A percentile compares a stretch with the other conserved stretches of the same genome.
These are phyloP conservation scores for Fusarium goolgardi DNA, from an alignment of 2,329 filamentous ascomycete species.

Conservation along the genomic window DNA sequence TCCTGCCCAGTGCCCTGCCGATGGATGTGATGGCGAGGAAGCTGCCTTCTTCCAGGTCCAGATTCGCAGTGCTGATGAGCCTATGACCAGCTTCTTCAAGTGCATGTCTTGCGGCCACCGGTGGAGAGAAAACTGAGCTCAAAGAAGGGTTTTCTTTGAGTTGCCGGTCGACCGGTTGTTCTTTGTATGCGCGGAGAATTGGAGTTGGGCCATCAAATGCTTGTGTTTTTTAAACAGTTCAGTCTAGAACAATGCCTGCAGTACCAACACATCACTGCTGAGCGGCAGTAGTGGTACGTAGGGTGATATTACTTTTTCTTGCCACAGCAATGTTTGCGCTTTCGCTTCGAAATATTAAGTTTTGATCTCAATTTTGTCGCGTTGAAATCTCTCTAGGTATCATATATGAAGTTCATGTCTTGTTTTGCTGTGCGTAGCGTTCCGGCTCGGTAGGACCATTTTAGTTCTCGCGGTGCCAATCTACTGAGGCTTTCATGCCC, in stretches of 20 bases:
- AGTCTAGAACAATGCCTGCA: conserved; percentile 9
- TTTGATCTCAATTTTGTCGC: not conserved
- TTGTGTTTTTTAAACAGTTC: not conserved
- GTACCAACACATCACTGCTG: not conserved
- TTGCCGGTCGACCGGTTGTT: conserved; percentile 18
- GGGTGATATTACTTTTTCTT: conserved; percentile 2
- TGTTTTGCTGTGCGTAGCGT: not conserved
- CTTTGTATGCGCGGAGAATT: conserved; percentile 39
- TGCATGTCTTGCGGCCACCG: conserved; percentile 74
- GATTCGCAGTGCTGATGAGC: conserved; percentile 97
- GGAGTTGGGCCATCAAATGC: conserved; percentile 26
- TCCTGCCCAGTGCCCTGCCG: conserved; percentile 82
- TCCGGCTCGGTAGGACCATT: conserved; percentile 4
- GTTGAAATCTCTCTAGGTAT: not conserved
- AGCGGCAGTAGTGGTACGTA: not conserved
- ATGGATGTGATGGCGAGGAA: conserved; percentile 82
- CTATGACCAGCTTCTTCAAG: conserved; percentile 97
- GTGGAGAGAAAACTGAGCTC: conserved; percentile 72
- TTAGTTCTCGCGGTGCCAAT: conserved; percentile 63
- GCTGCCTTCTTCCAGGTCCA: conserved; percentile 97
- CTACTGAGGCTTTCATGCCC: conserved; percentile 65
- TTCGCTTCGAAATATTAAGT: not conserved
- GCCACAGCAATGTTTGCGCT: not conserved
- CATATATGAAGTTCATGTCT: not conserved
- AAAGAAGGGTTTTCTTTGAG: conserved; percentile 10